Conservation (phyloP, 768 basidiomycete genomes). For the Antrodiella citrinella region DNA sequence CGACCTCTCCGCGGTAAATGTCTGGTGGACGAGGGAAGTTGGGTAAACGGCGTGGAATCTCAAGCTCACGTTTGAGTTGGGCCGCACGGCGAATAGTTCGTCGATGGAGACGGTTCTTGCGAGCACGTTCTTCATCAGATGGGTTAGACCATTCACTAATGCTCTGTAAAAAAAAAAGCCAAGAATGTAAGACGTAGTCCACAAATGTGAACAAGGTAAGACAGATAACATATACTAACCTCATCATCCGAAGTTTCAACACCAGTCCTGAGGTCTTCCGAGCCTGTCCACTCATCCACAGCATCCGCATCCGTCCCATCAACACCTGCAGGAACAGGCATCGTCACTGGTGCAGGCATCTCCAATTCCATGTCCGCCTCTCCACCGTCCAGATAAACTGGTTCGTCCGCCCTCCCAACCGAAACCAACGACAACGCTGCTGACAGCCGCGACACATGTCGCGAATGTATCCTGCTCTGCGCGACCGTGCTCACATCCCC, state of each 20-base stretch:
- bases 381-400: slow-evolving; percentile 4
- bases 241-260: slow-evolving; percentile 58
- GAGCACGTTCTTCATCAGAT: slow-evolving; percentile 80
- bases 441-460: slow-evolving; percentile 61
- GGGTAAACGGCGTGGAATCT: slow-evolving; percentile 63
- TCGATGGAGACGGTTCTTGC: slow-evolving; percentile 56
- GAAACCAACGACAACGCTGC: slow-evolving; percentile 60
- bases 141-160: slow-evolving; percentile 89
- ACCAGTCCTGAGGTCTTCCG: slow-evolving; percentile 53
- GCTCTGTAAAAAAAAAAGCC: slow-evolving; percentile 39
- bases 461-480: slow-evolving; percentile 51
- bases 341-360: background rate
- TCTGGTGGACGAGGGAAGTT: slow-evolving; percentile 75
- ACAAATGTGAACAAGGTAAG: background rate
- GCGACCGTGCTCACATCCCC: slow-evolving; percentile 34
- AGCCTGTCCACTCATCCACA: slow-evolving; percentile 77
- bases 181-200: slow-evolving; percentile 3
- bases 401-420: slow-evolving; percentile 37
- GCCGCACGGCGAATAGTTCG: slow-evolving; percentile 44
- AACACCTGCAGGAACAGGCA: background rate
- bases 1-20: slow-evolving; percentile 24
- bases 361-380: slow-evolving; percentile 11
- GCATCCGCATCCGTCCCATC: slow-evolving; percentile 25
- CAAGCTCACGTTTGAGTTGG: slow-evolving; percentile 34
- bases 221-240: slow-evolving; percentile 31